Conservation (phyloP, 169 alveolate genomes). For the Plasmodium coatneyi region DNA sequence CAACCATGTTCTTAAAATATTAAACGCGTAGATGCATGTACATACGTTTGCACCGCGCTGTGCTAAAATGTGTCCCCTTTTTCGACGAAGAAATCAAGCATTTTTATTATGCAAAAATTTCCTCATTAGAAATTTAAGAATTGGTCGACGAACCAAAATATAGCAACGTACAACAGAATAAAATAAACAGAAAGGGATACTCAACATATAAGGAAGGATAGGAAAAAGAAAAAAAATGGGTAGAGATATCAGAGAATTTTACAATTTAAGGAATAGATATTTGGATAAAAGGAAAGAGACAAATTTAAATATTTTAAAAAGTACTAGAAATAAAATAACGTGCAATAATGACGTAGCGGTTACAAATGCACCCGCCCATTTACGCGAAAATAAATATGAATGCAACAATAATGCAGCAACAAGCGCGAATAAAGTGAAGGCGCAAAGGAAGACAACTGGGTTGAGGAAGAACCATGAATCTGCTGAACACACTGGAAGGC, state of each 20-base stretch:
- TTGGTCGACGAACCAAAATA: not conserved
- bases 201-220: not conserved
- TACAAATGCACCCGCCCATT: not conserved
- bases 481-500: not conserved
- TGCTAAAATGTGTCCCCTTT: not conserved
- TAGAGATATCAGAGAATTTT: not conserved
- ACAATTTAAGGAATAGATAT: constrained; percentile 11
- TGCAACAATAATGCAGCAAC: not conserved
- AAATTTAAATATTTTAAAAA: not conserved
- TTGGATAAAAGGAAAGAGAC: constrained; percentile 24
- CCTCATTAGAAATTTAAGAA: not conserved
- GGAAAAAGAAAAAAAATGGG: constrained; percentile 14
- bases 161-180: not conserved
- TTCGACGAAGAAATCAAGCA: not conserved
- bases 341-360: not conserved
- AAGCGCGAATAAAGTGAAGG: not conserved
- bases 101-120: not conserved
- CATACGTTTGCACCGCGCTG: not conserved
- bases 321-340: constrained; percentile 24
- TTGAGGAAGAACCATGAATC: not conserved
- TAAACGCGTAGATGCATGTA: not conserved
- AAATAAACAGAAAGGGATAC: not conserved
- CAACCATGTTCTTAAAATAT: constrained; percentile 7
- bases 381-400: constrained; percentile 6
- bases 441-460: not conserved